phyloP scores from a whole-genome alignment of 2,329 filamentous ascomycete genomes.

The Xylariaceae sp. region DNA sequence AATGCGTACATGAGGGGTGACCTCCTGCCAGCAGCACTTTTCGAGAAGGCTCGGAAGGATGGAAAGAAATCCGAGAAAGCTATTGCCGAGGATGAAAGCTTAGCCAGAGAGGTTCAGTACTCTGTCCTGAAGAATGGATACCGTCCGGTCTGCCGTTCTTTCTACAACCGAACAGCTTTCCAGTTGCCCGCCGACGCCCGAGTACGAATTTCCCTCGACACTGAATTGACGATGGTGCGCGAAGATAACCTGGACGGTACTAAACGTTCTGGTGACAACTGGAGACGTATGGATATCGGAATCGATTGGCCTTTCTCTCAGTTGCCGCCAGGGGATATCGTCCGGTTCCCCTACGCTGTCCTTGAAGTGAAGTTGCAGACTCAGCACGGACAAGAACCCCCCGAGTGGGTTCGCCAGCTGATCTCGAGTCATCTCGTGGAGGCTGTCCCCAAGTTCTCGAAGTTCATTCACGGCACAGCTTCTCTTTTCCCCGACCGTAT shows the following conservation, averaged over 20 bases:
- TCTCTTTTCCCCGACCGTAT: slow-evolving; percentile 83
- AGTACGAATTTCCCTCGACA: slow-evolving; percentile 94
- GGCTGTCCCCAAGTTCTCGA: slow-evolving; percentile 98
- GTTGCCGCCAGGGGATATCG: slow-evolving; percentile 75
- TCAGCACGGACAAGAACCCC: slow-evolving; percentile 88
- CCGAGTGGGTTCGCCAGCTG: slow-evolving; percentile 92
- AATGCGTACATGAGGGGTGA: slow-evolving; percentile 84
- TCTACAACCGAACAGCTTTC: slow-evolving; percentile 97
- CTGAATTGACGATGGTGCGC: slow-evolving; percentile 88
- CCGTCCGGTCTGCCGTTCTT: slow-evolving; percentile 84
- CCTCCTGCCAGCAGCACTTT: slow-evolving; percentile 79
- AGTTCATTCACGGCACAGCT: slow-evolving; percentile 95
- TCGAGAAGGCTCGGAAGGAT: slow-evolving; percentile 93
- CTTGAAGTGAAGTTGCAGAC: slow-evolving; percentile 98
- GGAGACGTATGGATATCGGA: slow-evolving; percentile 95
- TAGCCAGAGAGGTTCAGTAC: slow-evolving; percentile 91
- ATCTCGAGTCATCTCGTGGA: slow-evolving; percentile 93
- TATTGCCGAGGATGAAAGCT: slow-evolving; percentile 82
- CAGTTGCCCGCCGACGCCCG: slow-evolving; percentile 93
- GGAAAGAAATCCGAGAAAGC: slow-evolving; percentile 90
- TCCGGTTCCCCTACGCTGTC: slow-evolving; percentile 91
- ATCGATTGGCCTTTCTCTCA: slow-evolving; percentile 94
- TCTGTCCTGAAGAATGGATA: slow-evolving; percentile 83
- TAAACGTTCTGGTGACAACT: slow-evolving; percentile 75
- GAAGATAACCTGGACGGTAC: slow-evolving; percentile 90